These are phyloP conservation scores for Bimuria novae-zelandiae DNA, from an alignment of 2,329 filamentous ascomycete genomes.

Conservation along the genomic window DNA sequence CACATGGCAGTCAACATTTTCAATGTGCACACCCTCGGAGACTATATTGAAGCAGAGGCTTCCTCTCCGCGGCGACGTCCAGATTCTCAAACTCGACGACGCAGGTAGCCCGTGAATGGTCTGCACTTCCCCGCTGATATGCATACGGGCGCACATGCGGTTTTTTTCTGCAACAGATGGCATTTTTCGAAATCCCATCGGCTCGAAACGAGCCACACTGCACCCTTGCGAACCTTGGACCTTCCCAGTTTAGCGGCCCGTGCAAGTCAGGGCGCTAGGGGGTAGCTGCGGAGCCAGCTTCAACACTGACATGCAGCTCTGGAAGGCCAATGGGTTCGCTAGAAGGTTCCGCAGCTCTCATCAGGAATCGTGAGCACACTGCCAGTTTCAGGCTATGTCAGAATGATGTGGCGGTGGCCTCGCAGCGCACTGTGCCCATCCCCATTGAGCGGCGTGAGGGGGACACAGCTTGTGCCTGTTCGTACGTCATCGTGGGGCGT, in stretches of 20 bases:
- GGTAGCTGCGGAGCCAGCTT: neutral
- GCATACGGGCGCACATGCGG: slow-evolving; percentile 5
- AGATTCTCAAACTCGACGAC: neutral
- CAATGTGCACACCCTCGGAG: no score
- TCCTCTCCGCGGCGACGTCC: no score
- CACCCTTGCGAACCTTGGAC: no score
- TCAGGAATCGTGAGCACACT: neutral
- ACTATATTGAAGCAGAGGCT: no score
- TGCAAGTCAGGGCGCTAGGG: neutral
- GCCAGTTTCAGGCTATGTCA: slow-evolving; percentile 5
- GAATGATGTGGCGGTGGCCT: slow-evolving; percentile 13
- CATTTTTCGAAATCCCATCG: slow-evolving; percentile 13
- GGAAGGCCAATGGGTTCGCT: neutral
- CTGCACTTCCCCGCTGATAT: neutral
- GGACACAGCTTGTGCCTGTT: slow-evolving; percentile 7
- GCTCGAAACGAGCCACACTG: no score
- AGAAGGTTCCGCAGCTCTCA: neutral
- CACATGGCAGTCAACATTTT: no score
- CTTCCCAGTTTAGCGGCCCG: neutral
- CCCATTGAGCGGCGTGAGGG: neutral
- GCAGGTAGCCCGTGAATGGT: neutral
- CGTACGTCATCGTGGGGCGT: slow-evolving; percentile 20
- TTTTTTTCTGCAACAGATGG: slow-evolving; percentile 6
- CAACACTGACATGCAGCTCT: neutral
- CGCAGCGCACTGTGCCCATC: neutral